Evolutionary conservation across 768 basidiomycete species (phyloP).

Genomic region (Suillus occidentalis): DNA sequence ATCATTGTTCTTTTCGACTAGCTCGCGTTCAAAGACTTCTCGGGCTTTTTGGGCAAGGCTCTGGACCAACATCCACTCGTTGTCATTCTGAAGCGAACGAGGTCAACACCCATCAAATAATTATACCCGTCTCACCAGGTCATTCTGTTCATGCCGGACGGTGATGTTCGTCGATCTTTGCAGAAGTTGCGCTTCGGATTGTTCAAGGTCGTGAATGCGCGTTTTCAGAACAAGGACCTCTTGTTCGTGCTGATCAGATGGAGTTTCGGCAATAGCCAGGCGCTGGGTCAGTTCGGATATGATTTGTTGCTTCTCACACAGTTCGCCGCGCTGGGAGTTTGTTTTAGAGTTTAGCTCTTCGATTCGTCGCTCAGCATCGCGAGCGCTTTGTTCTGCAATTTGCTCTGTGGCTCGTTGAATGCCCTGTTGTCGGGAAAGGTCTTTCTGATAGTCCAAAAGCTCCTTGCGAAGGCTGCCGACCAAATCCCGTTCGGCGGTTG

Average conservation of each 20-base stretch:
- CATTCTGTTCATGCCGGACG: constrained; percentile 43
- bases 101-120: constrained; percentile 9
- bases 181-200: constrained; percentile 27
- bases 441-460: constrained; percentile 12
- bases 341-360: constrained; percentile 20
- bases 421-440: constrained; percentile 29
- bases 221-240: constrained; percentile 23
- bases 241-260: constrained; percentile 26
- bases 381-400: constrained; percentile 21
- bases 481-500: constrained; percentile 12
- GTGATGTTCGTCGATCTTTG: constrained; percentile 28
- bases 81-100: constrained; percentile 38
- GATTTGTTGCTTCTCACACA: constrained; percentile 21
- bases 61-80: constrained; percentile 51
- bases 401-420: constrained; percentile 21
- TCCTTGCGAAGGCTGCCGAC: constrained; percentile 9
- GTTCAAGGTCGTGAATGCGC: constrained; percentile 29
- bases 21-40: constrained; percentile 50
- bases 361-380: constrained; percentile 19
- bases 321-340: constrained; percentile 22
- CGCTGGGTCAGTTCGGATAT: constrained; percentile 23
- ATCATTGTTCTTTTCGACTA: constrained; percentile 56
- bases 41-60: constrained; percentile 45
- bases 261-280: constrained; percentile 23
- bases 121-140: constrained; percentile 40